A percentile compares a stretch with the other conserved stretches of the same genome.
phyloP scores from a whole-genome alignment of 1,284 basidiomycete species.

The Ustilago crameri region DNA sequence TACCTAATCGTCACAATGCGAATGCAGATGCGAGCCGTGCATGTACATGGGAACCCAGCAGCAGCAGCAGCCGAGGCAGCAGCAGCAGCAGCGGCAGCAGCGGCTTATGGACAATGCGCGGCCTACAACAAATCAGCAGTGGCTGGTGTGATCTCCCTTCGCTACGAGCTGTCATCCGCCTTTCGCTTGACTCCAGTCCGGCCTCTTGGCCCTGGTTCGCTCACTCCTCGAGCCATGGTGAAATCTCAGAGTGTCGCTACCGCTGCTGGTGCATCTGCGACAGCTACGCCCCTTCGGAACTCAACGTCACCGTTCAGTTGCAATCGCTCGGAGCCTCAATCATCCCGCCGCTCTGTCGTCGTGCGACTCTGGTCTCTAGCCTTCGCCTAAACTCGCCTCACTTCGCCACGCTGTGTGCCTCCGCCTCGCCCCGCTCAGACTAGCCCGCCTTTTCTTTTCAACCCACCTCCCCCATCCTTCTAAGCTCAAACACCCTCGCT shows the following conservation, averaged over 20 bases:
- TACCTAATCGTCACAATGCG: too few species aligned
- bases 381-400: slow-evolving; percentile 9
- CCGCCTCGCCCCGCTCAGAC: slow-evolving; percentile 11
- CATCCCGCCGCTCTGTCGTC: slow-evolving; percentile 1
- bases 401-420: slow-evolving; percentile 19
- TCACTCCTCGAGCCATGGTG: background rate
- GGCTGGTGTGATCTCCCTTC: slow-evolving; percentile 30
- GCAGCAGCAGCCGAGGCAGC: too few species aligned
- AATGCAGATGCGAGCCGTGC: too few species aligned
- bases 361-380: slow-evolving; percentile 4
- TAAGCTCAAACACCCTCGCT: background rate
- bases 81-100: too few species aligned
- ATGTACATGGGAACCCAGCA: too few species aligned
- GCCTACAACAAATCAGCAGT: too few species aligned
- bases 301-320: slow-evolving; percentile 19
- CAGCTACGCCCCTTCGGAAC: background rate
- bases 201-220: background rate
- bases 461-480: background rate
- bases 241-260: background rate
- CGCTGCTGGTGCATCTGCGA: background rate
- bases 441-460: background rate
- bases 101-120: too few species aligned
- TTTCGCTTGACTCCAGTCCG: background rate
- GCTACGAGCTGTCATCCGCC: slow-evolving; percentile 29
- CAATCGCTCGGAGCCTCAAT: background rate